These are phyloP conservation scores for Lipomyces chichibuensis DNA, from an alignment of 805 yeast genomes.

Conservation along the genomic window DNA sequence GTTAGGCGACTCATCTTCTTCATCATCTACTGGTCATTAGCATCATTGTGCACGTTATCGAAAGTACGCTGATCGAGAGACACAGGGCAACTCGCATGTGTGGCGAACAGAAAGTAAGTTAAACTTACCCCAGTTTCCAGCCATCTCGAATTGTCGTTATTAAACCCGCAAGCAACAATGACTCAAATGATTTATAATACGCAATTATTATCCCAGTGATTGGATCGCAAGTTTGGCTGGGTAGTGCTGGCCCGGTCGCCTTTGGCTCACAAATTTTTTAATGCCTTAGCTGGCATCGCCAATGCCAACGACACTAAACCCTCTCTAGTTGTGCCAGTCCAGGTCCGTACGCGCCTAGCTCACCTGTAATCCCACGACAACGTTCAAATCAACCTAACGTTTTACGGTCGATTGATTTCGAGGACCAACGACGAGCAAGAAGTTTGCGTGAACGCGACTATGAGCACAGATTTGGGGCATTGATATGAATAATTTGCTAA, in stretches of 20 bases:
- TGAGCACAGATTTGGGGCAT: too few relatives aligned
- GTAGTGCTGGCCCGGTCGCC: neutral
- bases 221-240: neutral
- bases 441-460: too few relatives aligned
- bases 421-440: too few relatives aligned
- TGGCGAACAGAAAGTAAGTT: neutral
- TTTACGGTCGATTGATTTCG: too few relatives aligned
- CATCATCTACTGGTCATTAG: slow-evolving; percentile 19
- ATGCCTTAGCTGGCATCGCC: neutral
- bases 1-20: slow-evolving; percentile 88
- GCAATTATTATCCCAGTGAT: neutral
- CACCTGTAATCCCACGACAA: too few relatives aligned
- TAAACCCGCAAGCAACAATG: neutral
- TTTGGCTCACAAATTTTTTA: neutral
- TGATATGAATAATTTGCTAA: too few relatives aligned
- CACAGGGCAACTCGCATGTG: neutral
- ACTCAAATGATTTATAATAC: neutral
- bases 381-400: too few relatives aligned
- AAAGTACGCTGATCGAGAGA: neutral
- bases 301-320: neutral
- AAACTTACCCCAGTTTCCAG: slow-evolving; percentile 10
- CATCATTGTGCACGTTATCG: neutral
- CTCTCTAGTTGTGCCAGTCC: too few relatives aligned
- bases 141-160: neutral
- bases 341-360: too few relatives aligned